These are phyloP conservation scores for Tulasnella sp. DNA, from an alignment of 768 basidiomycete genomes.

Conservation along the genomic window DNA sequence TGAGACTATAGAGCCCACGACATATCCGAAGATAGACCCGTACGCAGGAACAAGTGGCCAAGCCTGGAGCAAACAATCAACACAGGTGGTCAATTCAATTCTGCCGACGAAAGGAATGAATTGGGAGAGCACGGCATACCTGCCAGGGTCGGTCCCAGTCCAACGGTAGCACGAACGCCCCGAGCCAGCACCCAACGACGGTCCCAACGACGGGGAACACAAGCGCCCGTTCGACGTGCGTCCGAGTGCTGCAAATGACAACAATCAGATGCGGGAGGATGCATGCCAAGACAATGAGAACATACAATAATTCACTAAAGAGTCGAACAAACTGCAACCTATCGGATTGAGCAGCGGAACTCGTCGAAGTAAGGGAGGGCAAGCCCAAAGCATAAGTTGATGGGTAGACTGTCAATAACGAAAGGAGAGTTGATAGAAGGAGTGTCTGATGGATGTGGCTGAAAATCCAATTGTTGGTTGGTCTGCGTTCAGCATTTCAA, in stretches of 20 bases:
- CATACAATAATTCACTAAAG: slow-evolving; percentile 79
- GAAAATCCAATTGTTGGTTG: neutral
- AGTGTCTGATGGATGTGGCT: slow-evolving; percentile 61
- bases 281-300: slow-evolving; percentile 33
- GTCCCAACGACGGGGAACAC: slow-evolving; percentile 76
- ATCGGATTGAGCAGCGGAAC: slow-evolving; percentile 47
- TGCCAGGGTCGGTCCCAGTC: slow-evolving; percentile 99
- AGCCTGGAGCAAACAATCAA: slow-evolving; percentile 45
- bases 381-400: slow-evolving; percentile 67
- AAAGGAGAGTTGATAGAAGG: slow-evolving; percentile 63
- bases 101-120: slow-evolving; percentile 13
- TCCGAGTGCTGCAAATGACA: slow-evolving; percentile 45
- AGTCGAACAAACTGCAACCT: slow-evolving; percentile 71
- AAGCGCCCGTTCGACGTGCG: slow-evolving; percentile 69
- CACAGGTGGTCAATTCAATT: neutral
- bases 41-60: slow-evolving; percentile 80
- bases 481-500: neutral
- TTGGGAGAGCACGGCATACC: slow-evolving; percentile 48
- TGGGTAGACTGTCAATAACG: slow-evolving; percentile 61
- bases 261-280: neutral
- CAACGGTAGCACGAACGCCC: slow-evolving; percentile 78
- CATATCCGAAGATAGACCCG: slow-evolving; percentile 66
- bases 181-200: slow-evolving; percentile 72
- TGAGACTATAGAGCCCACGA: slow-evolving; percentile 55
- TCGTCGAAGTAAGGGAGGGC: slow-evolving; percentile 45